A percentile compares a stretch with the other conserved stretches of the same genome.
Conservation (phyloP, 2,329 filamentous ascomycete species). For the Nakataea oryzae region DNA sequence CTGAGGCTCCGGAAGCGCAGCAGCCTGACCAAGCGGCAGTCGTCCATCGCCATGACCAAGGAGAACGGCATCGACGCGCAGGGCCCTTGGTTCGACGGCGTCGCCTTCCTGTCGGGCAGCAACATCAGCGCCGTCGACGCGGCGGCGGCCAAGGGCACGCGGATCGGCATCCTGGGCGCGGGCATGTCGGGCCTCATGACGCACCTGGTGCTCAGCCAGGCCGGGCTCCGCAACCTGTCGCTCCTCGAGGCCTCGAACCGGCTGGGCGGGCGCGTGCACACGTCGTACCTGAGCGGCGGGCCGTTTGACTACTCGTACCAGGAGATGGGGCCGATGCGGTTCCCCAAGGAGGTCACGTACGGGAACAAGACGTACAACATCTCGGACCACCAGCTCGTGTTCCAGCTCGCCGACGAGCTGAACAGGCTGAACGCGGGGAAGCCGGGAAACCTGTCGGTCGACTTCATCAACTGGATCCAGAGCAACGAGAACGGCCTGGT, state of each 20-base stretch:
- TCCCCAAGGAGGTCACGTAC: conserved; percentile 27
- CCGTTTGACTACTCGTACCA: conserved; percentile 16
- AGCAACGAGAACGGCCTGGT: conserved; percentile 21
- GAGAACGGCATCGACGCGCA: conserved; percentile 18
- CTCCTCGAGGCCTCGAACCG: conserved; percentile 29
- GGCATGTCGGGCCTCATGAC: conserved; percentile 24
- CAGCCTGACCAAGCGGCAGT: background rate
- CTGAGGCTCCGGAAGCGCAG: background rate
- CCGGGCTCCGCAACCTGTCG: conserved; percentile 32
- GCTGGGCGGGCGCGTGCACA: conserved; percentile 30
- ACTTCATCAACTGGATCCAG: conserved; percentile 31
- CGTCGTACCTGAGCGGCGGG: conserved; percentile 28
- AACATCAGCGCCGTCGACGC: conserved; percentile 10
- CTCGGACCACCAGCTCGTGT: conserved; percentile 30
- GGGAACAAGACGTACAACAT: conserved; percentile 28
- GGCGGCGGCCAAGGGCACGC: conserved; percentile 17
- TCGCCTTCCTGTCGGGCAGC: conserved; percentile 22
- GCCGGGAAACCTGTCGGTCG: conserved; percentile 20
- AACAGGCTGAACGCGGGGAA: conserved; percentile 23
- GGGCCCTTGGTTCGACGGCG: conserved; percentile 28
- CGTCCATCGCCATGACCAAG: background rate
- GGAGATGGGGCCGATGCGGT: conserved; percentile 33
- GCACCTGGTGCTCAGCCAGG: conserved; percentile 28
- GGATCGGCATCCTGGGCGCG: conserved; percentile 23
- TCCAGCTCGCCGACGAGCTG: conserved; percentile 27